A percentile compares a stretch with the other conserved stretches of the same genome.
Conservation (phyloP, 352 stramenopile species). For the Pythium apleroticum region DNA sequence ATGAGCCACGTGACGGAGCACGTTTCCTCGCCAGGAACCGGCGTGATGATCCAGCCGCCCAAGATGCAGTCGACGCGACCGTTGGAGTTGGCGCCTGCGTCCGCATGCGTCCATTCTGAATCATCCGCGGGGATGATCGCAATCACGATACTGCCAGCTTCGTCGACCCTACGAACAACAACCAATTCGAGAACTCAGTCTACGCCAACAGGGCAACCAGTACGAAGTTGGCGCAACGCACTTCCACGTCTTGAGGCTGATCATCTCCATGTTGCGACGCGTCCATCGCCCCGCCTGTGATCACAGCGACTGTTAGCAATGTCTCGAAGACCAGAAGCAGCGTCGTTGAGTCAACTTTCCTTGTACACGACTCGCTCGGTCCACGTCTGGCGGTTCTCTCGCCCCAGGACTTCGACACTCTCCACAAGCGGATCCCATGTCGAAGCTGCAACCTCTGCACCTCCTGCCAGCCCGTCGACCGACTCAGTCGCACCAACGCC, state of each 20-base stretch:
- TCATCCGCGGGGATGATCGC: conserved; percentile 67
- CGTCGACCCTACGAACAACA: conserved; percentile 60
- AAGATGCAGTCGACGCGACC: conserved; percentile 64
- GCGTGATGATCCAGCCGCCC: conserved; percentile 64
- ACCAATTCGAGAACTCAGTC: not conserved
- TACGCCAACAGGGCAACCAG: not conserved
- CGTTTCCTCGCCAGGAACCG: conserved; percentile 54
- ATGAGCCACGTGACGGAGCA: conserved; percentile 80
- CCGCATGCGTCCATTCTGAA: conserved; percentile 25
- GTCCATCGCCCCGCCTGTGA: conserved; percentile 33
- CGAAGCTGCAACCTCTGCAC: not conserved
- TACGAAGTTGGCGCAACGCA: conserved; percentile 18
- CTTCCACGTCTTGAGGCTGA: conserved; percentile 71
- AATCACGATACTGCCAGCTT: conserved; percentile 60
- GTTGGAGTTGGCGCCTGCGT: not conserved
- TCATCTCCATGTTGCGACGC: conserved; percentile 43
- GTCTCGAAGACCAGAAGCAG: not conserved
- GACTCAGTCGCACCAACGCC: not conserved
- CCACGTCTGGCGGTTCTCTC: conserved; percentile 53
- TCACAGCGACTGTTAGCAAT: not conserved
- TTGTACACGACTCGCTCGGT: conserved; percentile 61
- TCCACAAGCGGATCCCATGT: conserved; percentile 48
- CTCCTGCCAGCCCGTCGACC: not conserved
- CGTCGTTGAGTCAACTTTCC: conserved; percentile 15
- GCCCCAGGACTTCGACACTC: conserved; percentile 42